Base-by-base conservation (phyloP, 148 eudicot genomes). In the Dianthus caryophyllus region DNA sequence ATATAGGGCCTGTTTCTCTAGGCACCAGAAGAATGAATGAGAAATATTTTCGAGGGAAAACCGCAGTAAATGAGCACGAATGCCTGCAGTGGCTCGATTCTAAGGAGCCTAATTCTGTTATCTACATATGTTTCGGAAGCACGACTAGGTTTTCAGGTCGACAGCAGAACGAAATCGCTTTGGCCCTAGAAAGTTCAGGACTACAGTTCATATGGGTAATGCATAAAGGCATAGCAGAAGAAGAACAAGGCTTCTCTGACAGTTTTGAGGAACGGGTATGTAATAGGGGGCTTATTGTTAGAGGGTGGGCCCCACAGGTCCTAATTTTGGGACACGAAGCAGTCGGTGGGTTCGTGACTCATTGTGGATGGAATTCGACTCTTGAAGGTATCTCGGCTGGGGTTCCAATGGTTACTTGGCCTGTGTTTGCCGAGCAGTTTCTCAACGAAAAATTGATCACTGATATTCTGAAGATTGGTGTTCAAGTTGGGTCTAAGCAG, bases 1-100 rank as follows among this genome's bases (percentile, higher is more conserved):
- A 68, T 60, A 65, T 84, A 0, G 91, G 96, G 9, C 91, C 92
- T 0, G 73, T 87, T 64, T 84, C 79, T 1, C 18, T 78, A 4
- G 69, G 72, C 66, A 76, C 79, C 41, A 66, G 63, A 48, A 69
- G 54, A 44, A 63, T 21, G 48, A 48, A 61, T 20, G 64, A 60
- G 64, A 61, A 61, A 38, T 38, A 24, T 13, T 14, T 11, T 24
- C 50, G 59, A 17, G 72, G 72, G 11, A 57, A 57, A 15, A 24
- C 33, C 1, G 29, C 64, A 6, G 44, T 44, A n/a, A 57, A 14
- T 13, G 46, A 69, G 44, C 49, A 61, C 17, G 16, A 61, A 2
- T 70, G 73, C 17, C 36, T 60, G 46, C 26, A 61, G 16, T 70
- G 73, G 73, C 73, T 70, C 11, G 63, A 48, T 53, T 48, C 44